A percentile compares a stretch with the other conserved stretches of the same genome.
Conservation (phyloP, 192 early-diverging fungal genomes). For the Diversispora epigaea region DNA sequence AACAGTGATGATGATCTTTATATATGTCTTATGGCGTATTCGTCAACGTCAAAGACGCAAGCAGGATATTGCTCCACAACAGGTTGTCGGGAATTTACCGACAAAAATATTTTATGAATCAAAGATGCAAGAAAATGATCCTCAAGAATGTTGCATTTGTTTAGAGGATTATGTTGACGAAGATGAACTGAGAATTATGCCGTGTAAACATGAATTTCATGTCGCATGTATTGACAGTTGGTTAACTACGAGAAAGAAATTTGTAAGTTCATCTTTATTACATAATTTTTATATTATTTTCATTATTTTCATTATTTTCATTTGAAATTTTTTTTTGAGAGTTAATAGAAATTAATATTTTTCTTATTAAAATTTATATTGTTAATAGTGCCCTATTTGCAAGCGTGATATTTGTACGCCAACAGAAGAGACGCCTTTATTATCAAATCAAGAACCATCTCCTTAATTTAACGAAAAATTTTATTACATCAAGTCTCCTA, state of each 20-base stretch:
- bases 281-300: slow-evolving; percentile 13
- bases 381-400: slow-evolving; percentile 44
- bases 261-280: slow-evolving; percentile 63
- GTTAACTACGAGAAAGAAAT: slow-evolving; percentile 84
- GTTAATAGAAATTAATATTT: neutral
- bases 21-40: slow-evolving; percentile 71
- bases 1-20: slow-evolving; percentile 72
- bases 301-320: slow-evolving; percentile 23
- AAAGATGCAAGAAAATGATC: slow-evolving; percentile 72
- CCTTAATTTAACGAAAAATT: neutral
- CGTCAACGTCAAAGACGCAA: slow-evolving; percentile 69
- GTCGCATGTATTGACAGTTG: slow-evolving; percentile 87
- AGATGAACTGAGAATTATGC: slow-evolving; percentile 74
- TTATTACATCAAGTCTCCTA: too few species aligned
- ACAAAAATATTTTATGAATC: slow-evolving; percentile 62
- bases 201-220: slow-evolving; percentile 90
- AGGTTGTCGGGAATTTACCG: slow-evolving; percentile 73
- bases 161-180: slow-evolving; percentile 86
- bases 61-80: slow-evolving; percentile 74
- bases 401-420: slow-evolving; percentile 44
- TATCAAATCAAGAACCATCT: slow-evolving; percentile 22
- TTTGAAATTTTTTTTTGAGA: slow-evolving; percentile 17
- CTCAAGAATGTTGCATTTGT: slow-evolving; percentile 87
- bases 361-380: neutral
- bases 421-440: slow-evolving; percentile 41